Conservation (phyloP, 192 early-diverging fungal genomes). For the Mortierella alpina region DNA sequence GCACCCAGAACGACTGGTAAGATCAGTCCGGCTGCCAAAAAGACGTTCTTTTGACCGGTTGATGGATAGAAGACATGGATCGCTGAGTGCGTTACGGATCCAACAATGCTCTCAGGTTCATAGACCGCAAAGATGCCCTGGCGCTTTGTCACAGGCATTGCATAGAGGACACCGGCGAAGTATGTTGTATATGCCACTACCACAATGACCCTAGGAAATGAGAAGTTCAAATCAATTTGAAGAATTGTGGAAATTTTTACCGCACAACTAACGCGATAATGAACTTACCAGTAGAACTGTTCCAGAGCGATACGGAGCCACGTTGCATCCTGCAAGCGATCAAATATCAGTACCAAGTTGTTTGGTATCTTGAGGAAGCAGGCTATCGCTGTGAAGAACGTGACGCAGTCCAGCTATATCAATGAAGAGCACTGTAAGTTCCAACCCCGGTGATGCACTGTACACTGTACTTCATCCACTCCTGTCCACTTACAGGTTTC, state of each 20-base stretch:
- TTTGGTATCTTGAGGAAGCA: no score
- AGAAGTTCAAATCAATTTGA: conserved; percentile 29
- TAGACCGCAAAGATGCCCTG: conserved; percentile 53
- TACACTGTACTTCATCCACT: no score
- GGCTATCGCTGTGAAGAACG: no score
- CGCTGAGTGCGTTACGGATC: conserved; percentile 14
- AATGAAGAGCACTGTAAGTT: no score
- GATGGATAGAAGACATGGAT: conserved; percentile 49
- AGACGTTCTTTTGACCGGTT: conserved; percentile 44
- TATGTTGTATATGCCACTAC: conserved; percentile 24
- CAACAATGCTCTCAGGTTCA: conserved; percentile 35
- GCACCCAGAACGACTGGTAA: conserved; percentile 11
- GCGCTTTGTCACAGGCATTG: conserved; percentile 52
- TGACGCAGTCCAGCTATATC: no score
- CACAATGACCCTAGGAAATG: conserved; percentile 19
- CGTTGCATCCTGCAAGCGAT: no score
- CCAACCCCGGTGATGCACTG: no score
- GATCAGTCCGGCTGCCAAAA: background rate
- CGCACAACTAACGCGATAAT: no score
- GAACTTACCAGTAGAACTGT: background rate
- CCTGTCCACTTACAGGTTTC: no score
- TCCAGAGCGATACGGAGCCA: no score
- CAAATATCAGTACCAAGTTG: no score
- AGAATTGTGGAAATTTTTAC: conserved; percentile 28
- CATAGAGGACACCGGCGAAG: conserved; percentile 47